A percentile compares a stretch with the other conserved stretches of the same genome.
Conservation (phyloP, 2,329 filamentous ascomycete genomes). For the Orbilia quercus region DNA sequence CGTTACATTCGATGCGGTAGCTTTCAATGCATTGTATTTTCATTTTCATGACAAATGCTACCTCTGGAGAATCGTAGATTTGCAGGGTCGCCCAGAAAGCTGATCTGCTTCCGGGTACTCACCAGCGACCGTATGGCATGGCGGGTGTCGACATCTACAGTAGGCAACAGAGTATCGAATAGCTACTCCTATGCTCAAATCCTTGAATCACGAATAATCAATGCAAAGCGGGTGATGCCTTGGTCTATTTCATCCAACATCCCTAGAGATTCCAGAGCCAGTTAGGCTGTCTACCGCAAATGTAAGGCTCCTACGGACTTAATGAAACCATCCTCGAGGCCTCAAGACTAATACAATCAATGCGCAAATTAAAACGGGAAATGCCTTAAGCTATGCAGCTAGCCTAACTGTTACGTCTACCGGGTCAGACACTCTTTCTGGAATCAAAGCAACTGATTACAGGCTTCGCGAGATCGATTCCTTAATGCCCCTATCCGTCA, state of each 20-base stretch:
- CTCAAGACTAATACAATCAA: neutral
- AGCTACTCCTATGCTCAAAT: neutral
- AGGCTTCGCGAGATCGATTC: neutral
- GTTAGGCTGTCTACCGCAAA: neutral
- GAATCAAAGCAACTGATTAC: neutral
- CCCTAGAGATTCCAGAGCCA: neutral
- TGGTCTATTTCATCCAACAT: neutral
- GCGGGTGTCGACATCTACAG: too few relatives aligned
- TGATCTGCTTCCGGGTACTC: neutral
- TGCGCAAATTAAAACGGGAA: neutral
- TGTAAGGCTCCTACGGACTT: neutral
- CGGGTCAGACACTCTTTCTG: neutral
- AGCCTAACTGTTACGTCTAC: neutral
- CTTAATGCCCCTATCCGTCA: constrained; percentile 6
- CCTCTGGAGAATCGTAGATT: neutral
- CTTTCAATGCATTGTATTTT: neutral
- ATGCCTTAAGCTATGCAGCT: neutral
- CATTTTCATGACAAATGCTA: neutral
- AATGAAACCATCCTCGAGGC: neutral
- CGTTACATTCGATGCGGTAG: neutral
- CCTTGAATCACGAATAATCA: neutral
- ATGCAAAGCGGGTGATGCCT: neutral
- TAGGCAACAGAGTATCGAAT: neutral
- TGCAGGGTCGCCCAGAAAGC: neutral
- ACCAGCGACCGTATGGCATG: neutral